Base-by-base conservation (phyloP, 805 yeast species). In the Hanseniaspora guilliermondii region DNA sequence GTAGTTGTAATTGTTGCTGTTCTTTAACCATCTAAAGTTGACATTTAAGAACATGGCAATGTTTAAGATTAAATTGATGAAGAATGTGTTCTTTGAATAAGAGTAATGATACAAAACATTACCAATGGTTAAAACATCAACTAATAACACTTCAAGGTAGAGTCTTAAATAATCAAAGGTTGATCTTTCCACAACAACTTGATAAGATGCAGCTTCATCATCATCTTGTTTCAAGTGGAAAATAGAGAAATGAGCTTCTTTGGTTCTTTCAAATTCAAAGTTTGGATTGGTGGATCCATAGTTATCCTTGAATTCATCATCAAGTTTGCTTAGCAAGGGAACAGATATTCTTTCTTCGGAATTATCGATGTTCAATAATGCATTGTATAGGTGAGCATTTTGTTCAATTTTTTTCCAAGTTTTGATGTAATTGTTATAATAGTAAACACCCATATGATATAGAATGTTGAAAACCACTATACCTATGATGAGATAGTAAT, bases 161-260 rank as follows among this genome's bases (percentile, higher is more conserved):
- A 82, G 78, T 62, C 80, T 74, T 30, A 76, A 57, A 58, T 80
- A 74, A 59, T 84, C 91, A n/a, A 58, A 58, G 8, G 68, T 60
- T 27, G 72, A 69, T 64, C 85, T 77, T 53, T 67, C 71, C 2
- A 73, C 62, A 56, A 71, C 67, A n/a, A 71, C 62, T 7, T 66
- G 64, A 3, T 87, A 87, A 57, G 79, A 80, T 8, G 82, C 78
- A 11, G 76, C 73, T 64, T 81, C 82, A 9, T 74, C 73, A 56
- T 76, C 76, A 2, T 75, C 68, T 17, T 80, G 76, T 14, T 75
- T 69, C 37, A 84, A 64, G 21, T 76, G 73, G 19, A 76, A 71
- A 33, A 84, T 73, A 59, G 85, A 85, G 59, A 84, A 85, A 64
- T 84, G 93, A 45, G 76, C 76, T 33, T 77, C 77, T 42, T 79